Base-by-base conservation (phyloP, 2,329 filamentous ascomycete genomes). In the Aspergillus quadricinctus region DNA sequence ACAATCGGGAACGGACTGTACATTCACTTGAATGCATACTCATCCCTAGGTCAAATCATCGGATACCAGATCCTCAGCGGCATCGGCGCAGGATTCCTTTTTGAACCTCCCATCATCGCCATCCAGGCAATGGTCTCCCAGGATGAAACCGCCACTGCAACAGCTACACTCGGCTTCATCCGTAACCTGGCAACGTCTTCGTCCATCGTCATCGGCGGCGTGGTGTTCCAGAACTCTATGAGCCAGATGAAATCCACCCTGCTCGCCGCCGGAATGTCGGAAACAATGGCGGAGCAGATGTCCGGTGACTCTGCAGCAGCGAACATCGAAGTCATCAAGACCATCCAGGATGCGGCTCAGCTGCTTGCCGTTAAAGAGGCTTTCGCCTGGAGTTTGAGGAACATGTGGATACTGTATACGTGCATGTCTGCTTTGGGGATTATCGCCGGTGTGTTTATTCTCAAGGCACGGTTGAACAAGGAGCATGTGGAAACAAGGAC, bases 201-300 rank as follows among this genome's bases (percentile, higher is more conserved):
- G 21, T 86, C 85, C 0, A 81, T 91, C 52, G 88, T 90, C 1
- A 78, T 92, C 41, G 89, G 89, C 25, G 85, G 88, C n/a, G 88
- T 90, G 48, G 81, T 92, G 40, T 92, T 92, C 75, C 86, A 90
- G 72, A 92, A 92, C 69, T 70, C 29, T 52, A 73, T 72, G 71
- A 46, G 52, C 48, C 41, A 50, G 53, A 50, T 48, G 21, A 56
- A 53, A 11, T 35, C 48, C 2, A 28, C 28, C 8, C 87, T 37
- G 80, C 84, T 14, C 81, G 87, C 21, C 86, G 83, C 65, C 4
- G 68, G 72, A 1, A 60, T 72, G 43, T 66, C 57, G 41, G 63
- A 52, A 40, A 66, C 40, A 7, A 66, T 60, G 54, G 66, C 57
- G 4, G 57, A 52, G 19, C 58, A 57, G 46, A 77, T 62, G 66